These are phyloP conservation scores for Colletotrichum simmondsii DNA, from an alignment of 2,329 filamentous ascomycete genomes.

Conservation along the genomic window DNA sequence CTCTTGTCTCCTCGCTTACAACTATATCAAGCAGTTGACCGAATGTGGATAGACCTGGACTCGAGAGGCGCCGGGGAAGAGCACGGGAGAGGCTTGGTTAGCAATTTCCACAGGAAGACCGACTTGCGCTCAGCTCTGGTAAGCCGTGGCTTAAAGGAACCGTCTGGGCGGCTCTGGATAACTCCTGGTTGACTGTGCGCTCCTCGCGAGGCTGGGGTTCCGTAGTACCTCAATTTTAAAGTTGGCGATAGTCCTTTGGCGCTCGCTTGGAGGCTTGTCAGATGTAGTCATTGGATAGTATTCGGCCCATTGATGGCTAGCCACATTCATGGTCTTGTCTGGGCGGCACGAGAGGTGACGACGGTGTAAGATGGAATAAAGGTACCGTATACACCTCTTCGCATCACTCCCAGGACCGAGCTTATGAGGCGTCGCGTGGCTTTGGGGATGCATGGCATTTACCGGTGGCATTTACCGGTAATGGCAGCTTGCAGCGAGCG, in stretches of 20 bases:
- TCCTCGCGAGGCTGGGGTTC: not conserved
- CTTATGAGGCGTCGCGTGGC: not conserved
- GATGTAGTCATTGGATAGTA: not conserved
- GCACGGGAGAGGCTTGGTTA: slow-evolving; percentile 1
- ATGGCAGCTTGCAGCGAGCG: not conserved
- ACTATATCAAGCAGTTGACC: not conserved
- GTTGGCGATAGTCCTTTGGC: not conserved
- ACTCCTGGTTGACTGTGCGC: not conserved
- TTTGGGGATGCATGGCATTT: not conserved
- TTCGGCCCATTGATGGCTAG: not conserved
- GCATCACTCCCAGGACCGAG: not conserved
- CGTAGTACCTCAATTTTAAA: not conserved
- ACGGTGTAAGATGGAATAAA: not conserved
- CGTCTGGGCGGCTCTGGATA: not conserved
- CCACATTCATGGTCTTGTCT: not conserved
- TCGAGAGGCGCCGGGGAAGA: not conserved
- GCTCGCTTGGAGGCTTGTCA: not conserved
- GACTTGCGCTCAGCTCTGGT: not conserved
- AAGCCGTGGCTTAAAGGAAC: slow-evolving; percentile 5
- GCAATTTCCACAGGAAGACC: slow-evolving; percentile 19
- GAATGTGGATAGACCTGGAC: not conserved
- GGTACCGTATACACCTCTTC: not conserved
- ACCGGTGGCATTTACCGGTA: not conserved
- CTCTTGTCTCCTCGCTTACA: not conserved
- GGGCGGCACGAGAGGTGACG: not conserved